These are phyloP conservation scores for Fusarium devonianum DNA, from an alignment of 2,329 filamentous ascomycete genomes.

Conservation along the genomic window DNA sequence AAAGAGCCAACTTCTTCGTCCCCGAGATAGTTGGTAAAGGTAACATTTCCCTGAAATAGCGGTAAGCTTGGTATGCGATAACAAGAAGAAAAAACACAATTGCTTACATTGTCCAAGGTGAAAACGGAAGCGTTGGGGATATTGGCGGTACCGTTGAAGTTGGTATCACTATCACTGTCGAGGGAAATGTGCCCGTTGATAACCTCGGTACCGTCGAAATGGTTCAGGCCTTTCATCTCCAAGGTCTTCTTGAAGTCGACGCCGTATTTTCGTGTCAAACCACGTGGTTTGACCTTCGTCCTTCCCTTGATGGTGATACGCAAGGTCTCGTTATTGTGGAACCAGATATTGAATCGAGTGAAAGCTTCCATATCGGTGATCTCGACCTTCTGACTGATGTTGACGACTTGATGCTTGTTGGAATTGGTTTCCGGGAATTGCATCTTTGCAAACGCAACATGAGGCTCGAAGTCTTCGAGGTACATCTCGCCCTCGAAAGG, in stretches of 20 bases:
- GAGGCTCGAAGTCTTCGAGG: slow-evolving; percentile 56
- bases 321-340: slow-evolving; percentile 59
- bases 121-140: slow-evolving; percentile 71
- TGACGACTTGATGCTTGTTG: slow-evolving; percentile 58
- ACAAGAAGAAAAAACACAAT: background rate
- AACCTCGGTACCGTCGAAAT: slow-evolving; percentile 63
- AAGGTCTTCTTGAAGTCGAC: slow-evolving; percentile 66
- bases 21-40: slow-evolving; percentile 65
- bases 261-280: slow-evolving; percentile 56
- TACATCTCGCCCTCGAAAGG: slow-evolving; percentile 62
- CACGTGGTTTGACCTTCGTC: slow-evolving; percentile 59
- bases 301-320: slow-evolving; percentile 60
- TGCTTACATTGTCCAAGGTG: slow-evolving; percentile 68
- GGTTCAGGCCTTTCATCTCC: slow-evolving; percentile 59
- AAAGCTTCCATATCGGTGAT: slow-evolving; percentile 59
- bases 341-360: slow-evolving; percentile 61
- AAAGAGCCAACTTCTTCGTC: slow-evolving; percentile 61
- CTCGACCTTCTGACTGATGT: slow-evolving; percentile 57
- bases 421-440: slow-evolving; percentile 60
- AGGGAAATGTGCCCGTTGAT: slow-evolving; percentile 58
- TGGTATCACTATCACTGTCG: slow-evolving; percentile 53
- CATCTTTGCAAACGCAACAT: slow-evolving; percentile 59
- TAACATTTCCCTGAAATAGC: slow-evolving; percentile 63
- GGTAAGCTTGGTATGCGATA: slow-evolving; percentile 6
- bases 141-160: slow-evolving; percentile 65